These are phyloP conservation scores for Orychophragmus violaceus DNA, from an alignment of 345 rosid genomes.

Conservation along the genomic window DNA sequence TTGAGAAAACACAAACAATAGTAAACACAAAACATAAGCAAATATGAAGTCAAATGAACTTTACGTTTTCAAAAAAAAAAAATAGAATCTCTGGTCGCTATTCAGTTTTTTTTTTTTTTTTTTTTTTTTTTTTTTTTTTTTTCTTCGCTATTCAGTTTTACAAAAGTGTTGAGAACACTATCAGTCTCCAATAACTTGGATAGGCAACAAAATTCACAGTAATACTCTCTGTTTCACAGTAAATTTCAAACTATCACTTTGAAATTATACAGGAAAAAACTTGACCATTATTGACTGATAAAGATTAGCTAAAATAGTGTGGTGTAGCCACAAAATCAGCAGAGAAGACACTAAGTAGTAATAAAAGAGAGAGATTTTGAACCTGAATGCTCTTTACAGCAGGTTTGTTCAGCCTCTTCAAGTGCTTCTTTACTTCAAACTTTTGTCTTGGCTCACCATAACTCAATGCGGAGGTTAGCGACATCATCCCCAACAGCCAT, in stretches of 20 bases:
- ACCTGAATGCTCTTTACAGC: constrained; percentile 78
- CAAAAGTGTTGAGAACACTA: background rate
- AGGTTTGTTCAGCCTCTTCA: constrained; percentile 82
- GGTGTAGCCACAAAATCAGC: background rate
- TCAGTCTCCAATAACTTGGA: background rate
- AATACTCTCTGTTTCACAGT: background rate
- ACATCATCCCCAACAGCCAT: constrained; percentile 42
- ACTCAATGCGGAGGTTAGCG: constrained; percentile 48
- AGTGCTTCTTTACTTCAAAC: constrained; percentile 66
- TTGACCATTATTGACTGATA: too few species aligned
- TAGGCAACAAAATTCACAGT: background rate
- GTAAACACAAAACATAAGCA: too few species aligned
- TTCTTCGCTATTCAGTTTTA: too few species aligned
- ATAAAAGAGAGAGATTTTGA: background rate
- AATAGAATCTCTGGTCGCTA: too few species aligned
- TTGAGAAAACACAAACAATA: too few species aligned
- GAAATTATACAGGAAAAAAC: background rate
- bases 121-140: too few species aligned
- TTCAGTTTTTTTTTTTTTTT: too few species aligned
- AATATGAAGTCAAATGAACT: too few species aligned
- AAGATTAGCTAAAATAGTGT: background rate
- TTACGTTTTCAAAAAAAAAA: too few species aligned
- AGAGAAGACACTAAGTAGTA: background rate
- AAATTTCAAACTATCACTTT: background rate
- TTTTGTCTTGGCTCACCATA: constrained; percentile 49